These are phyloP conservation scores for Calcarisporium arbuscula DNA, from an alignment of 2,329 filamentous ascomycete genomes.

Conservation along the genomic window DNA sequence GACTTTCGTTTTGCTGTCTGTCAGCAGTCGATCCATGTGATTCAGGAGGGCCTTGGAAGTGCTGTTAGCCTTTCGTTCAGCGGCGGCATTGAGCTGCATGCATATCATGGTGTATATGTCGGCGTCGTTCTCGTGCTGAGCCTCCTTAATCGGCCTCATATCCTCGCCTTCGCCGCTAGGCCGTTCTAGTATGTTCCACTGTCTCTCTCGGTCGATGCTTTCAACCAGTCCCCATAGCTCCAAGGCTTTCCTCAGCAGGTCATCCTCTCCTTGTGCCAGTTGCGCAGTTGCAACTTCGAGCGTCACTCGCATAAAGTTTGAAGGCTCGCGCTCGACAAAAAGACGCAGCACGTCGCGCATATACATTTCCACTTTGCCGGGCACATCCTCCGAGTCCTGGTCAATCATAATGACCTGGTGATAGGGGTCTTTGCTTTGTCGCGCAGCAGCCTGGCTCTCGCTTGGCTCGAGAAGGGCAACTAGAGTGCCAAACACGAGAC, in stretches of 20 bases:
- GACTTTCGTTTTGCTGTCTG: slow-evolving; percentile 54
- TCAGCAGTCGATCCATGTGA: slow-evolving; percentile 54
- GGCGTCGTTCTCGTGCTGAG: slow-evolving; percentile 39
- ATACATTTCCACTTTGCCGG: slow-evolving; percentile 52
- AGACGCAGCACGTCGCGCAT: slow-evolving; percentile 52
- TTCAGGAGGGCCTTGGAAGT: slow-evolving; percentile 53
- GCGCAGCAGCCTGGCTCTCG: slow-evolving; percentile 26
- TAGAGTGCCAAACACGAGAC: slow-evolving; percentile 31
- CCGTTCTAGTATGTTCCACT: slow-evolving; percentile 52
- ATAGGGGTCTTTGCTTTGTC: slow-evolving; percentile 26
- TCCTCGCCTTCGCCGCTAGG: slow-evolving; percentile 33
- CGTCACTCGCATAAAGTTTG: slow-evolving; percentile 53
- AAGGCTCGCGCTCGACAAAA: slow-evolving; percentile 54
- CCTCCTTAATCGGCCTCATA: slow-evolving; percentile 42
- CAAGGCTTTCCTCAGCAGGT: slow-evolving; percentile 50
- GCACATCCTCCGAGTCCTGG: slow-evolving; percentile 54
- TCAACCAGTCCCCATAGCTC: slow-evolving; percentile 62
- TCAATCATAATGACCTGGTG: slow-evolving; percentile 50
- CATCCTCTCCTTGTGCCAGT: slow-evolving; percentile 41
- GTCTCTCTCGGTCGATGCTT: slow-evolving; percentile 57
- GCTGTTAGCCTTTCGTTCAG: slow-evolving; percentile 55
- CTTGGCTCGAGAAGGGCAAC: slow-evolving; percentile 27
- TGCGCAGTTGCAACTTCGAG: slow-evolving; percentile 47
- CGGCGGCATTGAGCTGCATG: slow-evolving; percentile 58
- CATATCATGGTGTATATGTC: slow-evolving; percentile 56